A percentile compares a stretch with the other conserved stretches of the same genome.
These are phyloP conservation scores for Solanum peruvianum DNA, from an alignment of 257 asterid genomes.

Conservation along the genomic window DNA sequence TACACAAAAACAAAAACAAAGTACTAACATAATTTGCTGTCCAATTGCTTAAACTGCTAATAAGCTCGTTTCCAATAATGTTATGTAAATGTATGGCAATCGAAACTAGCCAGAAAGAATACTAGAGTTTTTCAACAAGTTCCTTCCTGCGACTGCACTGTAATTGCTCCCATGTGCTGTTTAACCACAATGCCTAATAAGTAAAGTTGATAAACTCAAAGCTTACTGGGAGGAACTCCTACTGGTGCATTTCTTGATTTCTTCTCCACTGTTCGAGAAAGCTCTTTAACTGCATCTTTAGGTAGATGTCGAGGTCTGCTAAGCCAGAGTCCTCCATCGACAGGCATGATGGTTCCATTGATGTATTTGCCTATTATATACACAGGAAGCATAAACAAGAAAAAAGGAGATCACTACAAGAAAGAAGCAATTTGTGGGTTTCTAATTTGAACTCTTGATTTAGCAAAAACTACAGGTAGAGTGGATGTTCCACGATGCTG, in stretches of 20 bases:
- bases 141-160: neutral
- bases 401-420: neutral
- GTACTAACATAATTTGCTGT: neutral
- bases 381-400: neutral
- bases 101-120: neutral
- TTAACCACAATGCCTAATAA: neutral
- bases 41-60: neutral
- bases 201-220: constrained; percentile 5
- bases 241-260: constrained; percentile 53
- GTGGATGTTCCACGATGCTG: neutral
- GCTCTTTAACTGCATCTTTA: constrained; percentile 55
- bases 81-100: neutral
- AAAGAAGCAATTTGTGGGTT: neutral
- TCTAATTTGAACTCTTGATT: neutral
- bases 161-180: neutral
- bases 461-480: neutral
- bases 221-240: constrained; percentile 64
- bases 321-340: constrained; percentile 85
- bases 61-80: neutral
- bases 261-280: constrained; percentile 60
- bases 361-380: constrained; percentile 58
- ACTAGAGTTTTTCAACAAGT: neutral
- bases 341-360: constrained; percentile 50
- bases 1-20: neutral
- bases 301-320: constrained; percentile 50